phyloP scores from a whole-genome alignment of 2,329 filamentous ascomycete genomes.

The Aspergillus sojae region DNA sequence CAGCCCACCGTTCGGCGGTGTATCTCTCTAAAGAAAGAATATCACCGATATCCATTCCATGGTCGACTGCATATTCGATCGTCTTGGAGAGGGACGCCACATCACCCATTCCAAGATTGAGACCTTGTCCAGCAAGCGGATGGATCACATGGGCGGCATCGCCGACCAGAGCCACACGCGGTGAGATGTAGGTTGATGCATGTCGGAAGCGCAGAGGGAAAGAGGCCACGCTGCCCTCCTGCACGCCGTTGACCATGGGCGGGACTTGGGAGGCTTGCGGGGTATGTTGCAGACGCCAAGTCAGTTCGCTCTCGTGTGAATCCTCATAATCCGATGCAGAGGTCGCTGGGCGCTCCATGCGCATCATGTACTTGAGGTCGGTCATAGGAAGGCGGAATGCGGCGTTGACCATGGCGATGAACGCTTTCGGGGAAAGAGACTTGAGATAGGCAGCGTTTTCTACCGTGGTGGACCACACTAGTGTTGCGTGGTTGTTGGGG shows the following conservation, averaged over 20 bases:
- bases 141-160: constrained; percentile 96
- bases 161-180: constrained; percentile 88
- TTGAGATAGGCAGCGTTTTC: constrained; percentile 78
- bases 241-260: constrained; percentile 68
- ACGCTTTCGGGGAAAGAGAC: constrained; percentile 70
- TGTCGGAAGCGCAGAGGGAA: constrained; percentile 92
- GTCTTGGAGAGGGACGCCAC: constrained; percentile 75
- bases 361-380: constrained; percentile 83
- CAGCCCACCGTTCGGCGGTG: constrained; percentile 75
- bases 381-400: constrained; percentile 80
- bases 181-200: constrained; percentile 88
- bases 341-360: constrained; percentile 48
- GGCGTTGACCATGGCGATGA: constrained; percentile 87
- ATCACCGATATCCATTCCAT: constrained; percentile 86
- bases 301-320: constrained; percentile 70
- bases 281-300: constrained; percentile 81
- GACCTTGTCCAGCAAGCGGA: constrained; percentile 88
- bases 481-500: constrained; percentile 76
- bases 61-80: constrained; percentile 74
- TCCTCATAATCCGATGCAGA: constrained; percentile 30
- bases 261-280: constrained; percentile 61
- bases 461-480: constrained; percentile 94
- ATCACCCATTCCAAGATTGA: constrained; percentile 92
- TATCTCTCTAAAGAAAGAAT: constrained; percentile 79
- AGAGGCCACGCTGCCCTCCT: constrained; percentile 78